Evolutionary conservation across 345 rosid genomes (phyloP), one percentile per base, ranked within the genome.

Genomic region (Orychophragmus violaceus): DNA sequence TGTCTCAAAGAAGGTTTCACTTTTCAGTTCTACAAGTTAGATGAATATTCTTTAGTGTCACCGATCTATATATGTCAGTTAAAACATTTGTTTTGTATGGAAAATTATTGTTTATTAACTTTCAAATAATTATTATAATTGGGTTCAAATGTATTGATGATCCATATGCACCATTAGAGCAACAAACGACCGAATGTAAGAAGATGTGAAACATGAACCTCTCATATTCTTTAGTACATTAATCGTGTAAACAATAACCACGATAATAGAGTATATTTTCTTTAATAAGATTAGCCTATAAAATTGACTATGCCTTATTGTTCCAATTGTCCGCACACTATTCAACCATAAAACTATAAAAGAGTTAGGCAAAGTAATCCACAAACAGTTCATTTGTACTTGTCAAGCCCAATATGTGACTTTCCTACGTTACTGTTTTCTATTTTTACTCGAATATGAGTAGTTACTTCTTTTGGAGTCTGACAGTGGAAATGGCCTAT

Each of bases 381-480:
- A 36, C 44, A 55, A 45, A 27, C 55, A 50, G 50, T n/a, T n/a
- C n/a, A n/a, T n/a, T 22, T 49, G 60, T 50, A 41, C 46, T 58
- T 59, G 67, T 52, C 37, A 72, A 64, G 13, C 37, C 66, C 37
- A 37, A 50, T 51, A n/a, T 9, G 11, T 66, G 72, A 59, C 72
- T 59, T 59, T 59, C 50, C 57, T 44, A 66, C 19, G 42, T 51
- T 66, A 52, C 63, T 24, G 49, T 32, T 36, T 49, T 12, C 48
- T 72, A 39, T 29, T 5, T 59, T 65, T 49, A 65, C 71, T 59
- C 28, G 25, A 74, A 66, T 59, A 66, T 59, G 49, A 37, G 66
- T 59, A 56, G 13, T 66, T 42, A 23, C 49, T 57, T 66, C 69
- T 66, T 73, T 41, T 18, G 62, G 62, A 52, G 59, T 56, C 65